A percentile compares a stretch with the other conserved stretches of the same genome.
phyloP scores from a whole-genome alignment of 2,329 filamentous ascomycete genomes.

The Clonostachys byssicola region DNA sequence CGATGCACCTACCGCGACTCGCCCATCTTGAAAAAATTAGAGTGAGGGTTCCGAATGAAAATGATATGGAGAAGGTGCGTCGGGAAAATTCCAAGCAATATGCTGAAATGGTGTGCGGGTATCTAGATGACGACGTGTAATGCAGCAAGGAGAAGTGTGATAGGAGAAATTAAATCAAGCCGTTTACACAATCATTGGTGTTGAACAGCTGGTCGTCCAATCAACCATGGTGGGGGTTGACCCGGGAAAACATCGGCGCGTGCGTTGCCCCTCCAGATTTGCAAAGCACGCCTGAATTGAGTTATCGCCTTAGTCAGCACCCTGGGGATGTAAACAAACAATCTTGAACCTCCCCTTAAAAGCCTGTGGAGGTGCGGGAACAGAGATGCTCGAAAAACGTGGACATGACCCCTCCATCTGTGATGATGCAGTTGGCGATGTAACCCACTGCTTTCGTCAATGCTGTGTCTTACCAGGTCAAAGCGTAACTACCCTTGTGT shows the following conservation, averaged over 20 bases:
- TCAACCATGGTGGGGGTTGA: slow-evolving; percentile 27
- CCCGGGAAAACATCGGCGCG: not conserved
- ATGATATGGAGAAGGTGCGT: not conserved
- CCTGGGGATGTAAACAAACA: too few relatives aligned
- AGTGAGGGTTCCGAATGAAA: not conserved
- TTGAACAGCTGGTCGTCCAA: slow-evolving; percentile 26
- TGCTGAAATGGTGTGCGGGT: not conserved
- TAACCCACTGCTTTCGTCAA: too few relatives aligned
- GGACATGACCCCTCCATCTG: too few relatives aligned
- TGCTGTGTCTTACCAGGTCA: too few relatives aligned
- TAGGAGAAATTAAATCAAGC: slow-evolving; percentile 13
- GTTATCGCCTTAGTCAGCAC: too few relatives aligned
- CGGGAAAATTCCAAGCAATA: not conserved
- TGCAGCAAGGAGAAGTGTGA: slow-evolving; percentile 1
- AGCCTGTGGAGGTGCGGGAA: too few relatives aligned
- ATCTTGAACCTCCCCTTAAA: too few relatives aligned
- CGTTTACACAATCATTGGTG: slow-evolving; percentile 10
- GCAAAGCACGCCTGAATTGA: too few relatives aligned
- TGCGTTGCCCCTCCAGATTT: not conserved
- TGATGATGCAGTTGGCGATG: too few relatives aligned
- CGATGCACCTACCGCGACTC: slow-evolving; percentile 36
- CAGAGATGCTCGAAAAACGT: too few relatives aligned
- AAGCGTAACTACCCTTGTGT: too few relatives aligned
- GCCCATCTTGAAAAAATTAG: slow-evolving; percentile 31
- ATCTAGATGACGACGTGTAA: not conserved